Conservation (phyloP, 2,329 filamentous ascomycete species). For the Chlorencoelia australis region DNA sequence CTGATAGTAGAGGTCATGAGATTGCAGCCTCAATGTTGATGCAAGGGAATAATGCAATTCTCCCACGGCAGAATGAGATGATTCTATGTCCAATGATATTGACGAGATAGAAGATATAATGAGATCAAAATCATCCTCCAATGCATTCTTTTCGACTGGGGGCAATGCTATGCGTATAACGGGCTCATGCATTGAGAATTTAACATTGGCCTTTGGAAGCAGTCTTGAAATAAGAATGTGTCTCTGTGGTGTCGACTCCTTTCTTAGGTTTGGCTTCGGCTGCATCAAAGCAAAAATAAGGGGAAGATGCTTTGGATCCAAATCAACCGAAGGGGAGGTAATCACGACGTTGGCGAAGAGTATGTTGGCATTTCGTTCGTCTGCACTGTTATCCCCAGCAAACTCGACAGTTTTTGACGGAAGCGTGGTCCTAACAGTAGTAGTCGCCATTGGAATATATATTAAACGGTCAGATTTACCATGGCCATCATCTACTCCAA, state of each 20-base stretch:
- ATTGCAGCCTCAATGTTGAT: constrained; percentile 72
- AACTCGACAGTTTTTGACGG: constrained; percentile 89
- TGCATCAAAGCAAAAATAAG: constrained; percentile 70
- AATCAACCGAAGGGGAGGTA: constrained; percentile 87
- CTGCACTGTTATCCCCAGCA: constrained; percentile 57
- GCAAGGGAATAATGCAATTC: constrained; percentile 80
- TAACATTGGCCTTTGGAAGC: constrained; percentile 86
- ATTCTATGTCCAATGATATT: constrained; percentile 85
- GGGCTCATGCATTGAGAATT: constrained; percentile 93
- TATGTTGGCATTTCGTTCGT: constrained; percentile 90
- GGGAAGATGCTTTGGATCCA: constrained; percentile 86
- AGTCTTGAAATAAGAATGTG: constrained; percentile 78
- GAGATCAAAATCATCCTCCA: constrained; percentile 79
- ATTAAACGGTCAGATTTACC: constrained; percentile 77
- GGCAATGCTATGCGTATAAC: constrained; percentile 84
- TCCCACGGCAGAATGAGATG: constrained; percentile 80
- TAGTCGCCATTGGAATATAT: constrained; percentile 96
- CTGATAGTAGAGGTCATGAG: constrained; percentile 90
- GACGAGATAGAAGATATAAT: constrained; percentile 94
- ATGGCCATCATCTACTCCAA: constrained; percentile 84
- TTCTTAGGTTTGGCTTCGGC: constrained; percentile 36
- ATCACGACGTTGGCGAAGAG: constrained; percentile 93
- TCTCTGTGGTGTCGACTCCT: constrained; percentile 37
- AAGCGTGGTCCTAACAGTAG: constrained; percentile 84
- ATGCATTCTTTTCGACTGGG: constrained; percentile 54